Percentiles rank a stretch among this genome's conserved stretches.
These are phyloP conservation scores for Phytophthora boehmeriae DNA, from an alignment of 352 stramenopile genomes.

Conservation along the genomic window DNA sequence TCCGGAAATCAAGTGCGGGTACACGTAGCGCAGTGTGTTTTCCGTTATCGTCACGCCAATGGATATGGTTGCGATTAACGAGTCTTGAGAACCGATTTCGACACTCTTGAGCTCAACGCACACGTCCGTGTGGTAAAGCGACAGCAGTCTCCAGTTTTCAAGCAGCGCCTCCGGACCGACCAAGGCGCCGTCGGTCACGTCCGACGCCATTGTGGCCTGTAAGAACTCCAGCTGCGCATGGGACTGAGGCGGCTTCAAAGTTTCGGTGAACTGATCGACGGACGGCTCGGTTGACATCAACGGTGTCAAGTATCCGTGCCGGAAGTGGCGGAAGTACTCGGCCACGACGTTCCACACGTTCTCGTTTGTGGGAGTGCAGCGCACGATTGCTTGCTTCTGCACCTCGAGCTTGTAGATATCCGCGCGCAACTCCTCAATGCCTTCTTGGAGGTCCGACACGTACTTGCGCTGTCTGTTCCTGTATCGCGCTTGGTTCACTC, in stretches of 20 bases:
- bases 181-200: background rate
- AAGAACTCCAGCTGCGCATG: conserved; percentile 1
- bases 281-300: too few relatives aligned
- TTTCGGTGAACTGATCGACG: too few relatives aligned
- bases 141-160: background rate
- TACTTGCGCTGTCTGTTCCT: background rate
- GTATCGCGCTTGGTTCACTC: conserved; percentile 5
- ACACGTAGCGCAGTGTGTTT: conserved; percentile 1
- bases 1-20: background rate
- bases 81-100: background rate
- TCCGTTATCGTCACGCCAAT: background rate
- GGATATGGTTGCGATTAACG: conserved; percentile 3
- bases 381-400: background rate
- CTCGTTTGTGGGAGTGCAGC: background rate
- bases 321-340: too few relatives aligned
- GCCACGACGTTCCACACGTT: conserved; percentile 6
- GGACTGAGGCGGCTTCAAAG: background rate
- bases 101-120: background rate
- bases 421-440: background rate
- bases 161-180: background rate
- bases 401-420: conserved; percentile 6
- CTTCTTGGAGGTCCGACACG: conserved; percentile 1
- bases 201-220: background rate
- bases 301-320: background rate
- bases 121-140: background rate